Conservation (phyloP, 108 stramenopile species). For the Discostella stelligeroides region DNA sequence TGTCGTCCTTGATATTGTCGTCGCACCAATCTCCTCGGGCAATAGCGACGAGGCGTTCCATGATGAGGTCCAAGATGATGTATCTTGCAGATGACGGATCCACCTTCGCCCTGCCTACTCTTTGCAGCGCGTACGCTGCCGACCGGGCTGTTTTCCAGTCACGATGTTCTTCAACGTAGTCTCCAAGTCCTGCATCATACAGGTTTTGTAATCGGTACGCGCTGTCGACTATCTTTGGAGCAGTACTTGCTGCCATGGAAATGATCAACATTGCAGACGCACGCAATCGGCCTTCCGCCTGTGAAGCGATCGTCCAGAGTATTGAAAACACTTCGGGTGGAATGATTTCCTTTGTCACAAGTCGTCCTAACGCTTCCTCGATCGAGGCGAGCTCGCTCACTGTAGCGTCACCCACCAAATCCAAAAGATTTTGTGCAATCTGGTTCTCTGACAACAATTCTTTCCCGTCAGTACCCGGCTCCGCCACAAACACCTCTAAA, state of each 20-base stretch:
- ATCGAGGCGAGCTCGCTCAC: constrained; percentile 91
- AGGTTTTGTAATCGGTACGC: constrained; percentile 79
- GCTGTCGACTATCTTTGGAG: constrained; percentile 86
- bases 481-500: constrained; percentile 88
- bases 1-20: constrained; percentile 66
- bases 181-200: constrained; percentile 79
- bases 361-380: constrained; percentile 88
- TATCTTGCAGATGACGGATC: constrained; percentile 74
- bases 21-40: constrained; percentile 88
- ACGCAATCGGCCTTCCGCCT: constrained; percentile 58
- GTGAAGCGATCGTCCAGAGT: constrained; percentile 77
- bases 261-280: constrained; percentile 85
- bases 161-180: constrained; percentile 70
- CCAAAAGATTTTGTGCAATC: constrained; percentile 89
- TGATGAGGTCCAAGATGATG: constrained; percentile 77
- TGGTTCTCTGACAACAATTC: constrained; percentile 71
- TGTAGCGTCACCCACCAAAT: constrained; percentile 72
- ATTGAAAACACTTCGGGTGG: constrained; percentile 83
- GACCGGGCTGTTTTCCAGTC: constrained; percentile 84
- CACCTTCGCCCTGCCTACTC: constrained; percentile 63
- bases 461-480: constrained; percentile 80
- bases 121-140: constrained; percentile 80
- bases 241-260: constrained; percentile 89
- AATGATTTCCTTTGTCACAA: constrained; percentile 80
- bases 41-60: constrained; percentile 73